A percentile compares a stretch with the other conserved stretches of the same genome.
phyloP scores from a whole-genome alignment of 768 basidiomycete genomes.

The Hortiboletus flavorubellus region DNA sequence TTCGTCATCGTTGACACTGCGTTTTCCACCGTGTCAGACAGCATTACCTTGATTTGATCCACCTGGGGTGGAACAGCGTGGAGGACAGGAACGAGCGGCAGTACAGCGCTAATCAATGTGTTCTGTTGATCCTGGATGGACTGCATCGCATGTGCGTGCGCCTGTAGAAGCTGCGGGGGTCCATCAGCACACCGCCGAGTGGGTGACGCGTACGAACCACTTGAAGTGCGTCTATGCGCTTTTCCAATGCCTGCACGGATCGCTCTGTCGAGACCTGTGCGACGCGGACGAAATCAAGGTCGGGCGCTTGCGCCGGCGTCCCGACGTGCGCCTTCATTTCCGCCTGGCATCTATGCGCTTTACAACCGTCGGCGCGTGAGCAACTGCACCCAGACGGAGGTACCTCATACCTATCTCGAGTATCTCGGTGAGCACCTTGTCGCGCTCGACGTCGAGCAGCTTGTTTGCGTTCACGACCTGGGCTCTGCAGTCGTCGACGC shows the following conservation, averaged over 20 bases:
- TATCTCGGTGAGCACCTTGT: constrained; percentile 53
- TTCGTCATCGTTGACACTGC: constrained; percentile 18
- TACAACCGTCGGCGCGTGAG: constrained; percentile 7
- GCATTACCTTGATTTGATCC: constrained; percentile 21
- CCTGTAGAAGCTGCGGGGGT: constrained; percentile 44
- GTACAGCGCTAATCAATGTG: constrained; percentile 41
- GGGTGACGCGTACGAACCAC: constrained; percentile 32
- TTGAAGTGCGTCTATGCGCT: constrained; percentile 56
- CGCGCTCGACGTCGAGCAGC: constrained; percentile 59
- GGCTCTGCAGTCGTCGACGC: constrained; percentile 48
- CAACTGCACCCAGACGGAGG: not conserved
- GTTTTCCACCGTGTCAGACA: constrained; percentile 18
- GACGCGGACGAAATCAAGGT: constrained; percentile 40
- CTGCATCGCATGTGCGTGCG: constrained; percentile 54
- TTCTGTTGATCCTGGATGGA: constrained; percentile 43
- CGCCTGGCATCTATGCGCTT: constrained; percentile 63
- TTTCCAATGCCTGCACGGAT: constrained; percentile 44
- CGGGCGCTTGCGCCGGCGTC: constrained; percentile 46
- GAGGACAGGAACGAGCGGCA: constrained; percentile 59
- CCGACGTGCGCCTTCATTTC: constrained; percentile 59
- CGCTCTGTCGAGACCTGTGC: constrained; percentile 38
- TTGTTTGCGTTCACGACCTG: constrained; percentile 53
- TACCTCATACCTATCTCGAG: constrained; percentile 9
- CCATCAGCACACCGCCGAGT: constrained; percentile 12
- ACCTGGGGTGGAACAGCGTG: constrained; percentile 60